Evolutionary conservation across 2,329 filamentous ascomycete species (phyloP).

Genomic region (Exophiala oligosperma): DNA sequence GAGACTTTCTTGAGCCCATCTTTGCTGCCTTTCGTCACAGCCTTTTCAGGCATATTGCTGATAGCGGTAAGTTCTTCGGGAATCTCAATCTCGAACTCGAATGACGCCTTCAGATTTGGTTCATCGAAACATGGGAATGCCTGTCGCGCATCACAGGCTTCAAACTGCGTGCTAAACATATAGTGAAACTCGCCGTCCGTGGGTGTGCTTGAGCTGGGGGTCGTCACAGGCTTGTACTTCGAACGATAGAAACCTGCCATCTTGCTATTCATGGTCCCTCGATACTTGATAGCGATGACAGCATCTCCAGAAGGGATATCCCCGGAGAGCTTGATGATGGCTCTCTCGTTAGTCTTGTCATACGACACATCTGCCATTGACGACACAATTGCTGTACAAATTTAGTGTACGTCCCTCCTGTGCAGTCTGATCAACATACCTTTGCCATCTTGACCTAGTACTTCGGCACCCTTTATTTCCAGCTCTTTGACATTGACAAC

Average conservation of each 20-base stretch:
- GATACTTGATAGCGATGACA: conserved; percentile 68
- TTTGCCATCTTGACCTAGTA: conserved; percentile 60
- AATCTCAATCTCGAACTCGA: conserved; percentile 90
- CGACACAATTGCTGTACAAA: conserved; percentile 6
- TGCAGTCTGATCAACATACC: conserved; percentile 24
- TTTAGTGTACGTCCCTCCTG: not conserved
- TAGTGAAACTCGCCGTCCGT: conserved; percentile 62
- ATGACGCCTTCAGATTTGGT: conserved; percentile 93
- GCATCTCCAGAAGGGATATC: conserved; percentile 70
- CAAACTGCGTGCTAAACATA: conserved; percentile 96
- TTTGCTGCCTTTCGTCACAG: conserved; percentile 67
- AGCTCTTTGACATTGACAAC: conserved; percentile 84
- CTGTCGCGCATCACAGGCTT: conserved; percentile 89
- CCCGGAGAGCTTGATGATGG: conserved; percentile 72
- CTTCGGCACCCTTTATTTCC: conserved; percentile 67
- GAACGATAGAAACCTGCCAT: conserved; percentile 95
- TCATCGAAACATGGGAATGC: conserved; percentile 99
- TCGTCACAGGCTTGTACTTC: conserved; percentile 80
- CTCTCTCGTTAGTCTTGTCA: conserved; percentile 80
- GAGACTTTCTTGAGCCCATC: conserved; percentile 63
- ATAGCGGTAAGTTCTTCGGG: conserved; percentile 84
- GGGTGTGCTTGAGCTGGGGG: conserved; percentile 74
- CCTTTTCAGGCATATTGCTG: conserved; percentile 93
- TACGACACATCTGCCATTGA: conserved; percentile 62
- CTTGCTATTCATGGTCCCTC: conserved; percentile 80